phyloP scores from a whole-genome alignment of 2,329 filamentous ascomycete genomes.

The Calonectria honghensis region DNA sequence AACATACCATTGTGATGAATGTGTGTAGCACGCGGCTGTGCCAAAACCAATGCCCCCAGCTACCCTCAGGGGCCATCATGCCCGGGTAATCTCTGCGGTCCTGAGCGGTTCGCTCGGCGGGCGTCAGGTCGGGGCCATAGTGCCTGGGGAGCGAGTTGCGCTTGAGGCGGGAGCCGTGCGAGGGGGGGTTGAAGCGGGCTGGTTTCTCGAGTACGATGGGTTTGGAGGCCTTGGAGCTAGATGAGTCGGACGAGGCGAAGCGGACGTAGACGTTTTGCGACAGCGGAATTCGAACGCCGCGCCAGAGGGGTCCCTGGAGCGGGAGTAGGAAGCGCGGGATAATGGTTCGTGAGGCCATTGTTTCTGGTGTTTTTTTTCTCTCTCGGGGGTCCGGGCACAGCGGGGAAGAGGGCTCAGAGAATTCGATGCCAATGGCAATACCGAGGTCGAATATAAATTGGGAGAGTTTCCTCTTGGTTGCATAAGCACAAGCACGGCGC shows the following conservation, averaged over 20 bases:
- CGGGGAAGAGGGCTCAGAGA: neutral
- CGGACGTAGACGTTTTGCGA: slow-evolving; percentile 61
- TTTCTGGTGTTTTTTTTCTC: slow-evolving; percentile 46
- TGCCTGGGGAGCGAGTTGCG: slow-evolving; percentile 74
- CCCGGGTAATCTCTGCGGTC: slow-evolving; percentile 86
- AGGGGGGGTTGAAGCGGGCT: slow-evolving; percentile 92
- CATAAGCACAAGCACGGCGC: neutral
- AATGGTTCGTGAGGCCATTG: slow-evolving; percentile 68
- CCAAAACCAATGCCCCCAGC: slow-evolving; percentile 89
- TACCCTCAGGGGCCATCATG: slow-evolving; percentile 89
- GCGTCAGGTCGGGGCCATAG: slow-evolving; percentile 84
- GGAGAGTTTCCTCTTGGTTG: neutral
- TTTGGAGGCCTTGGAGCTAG: slow-evolving; percentile 63
- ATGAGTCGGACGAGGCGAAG: slow-evolving; percentile 54
- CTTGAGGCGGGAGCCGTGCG: slow-evolving; percentile 84
- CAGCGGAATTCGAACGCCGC: slow-evolving; percentile 60
- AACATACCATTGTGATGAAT: slow-evolving; percentile 86
- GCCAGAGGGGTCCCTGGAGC: slow-evolving; percentile 75
- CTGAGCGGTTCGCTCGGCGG: slow-evolving; percentile 80
- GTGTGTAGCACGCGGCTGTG: slow-evolving; percentile 85
- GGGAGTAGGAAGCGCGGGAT: slow-evolving; percentile 83
- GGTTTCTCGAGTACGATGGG: slow-evolving; percentile 88
- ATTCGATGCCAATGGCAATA: slow-evolving; percentile 3
- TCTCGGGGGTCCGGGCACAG: neutral
- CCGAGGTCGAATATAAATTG: neutral